Base-by-base conservation (phyloP, 371 early-diverging fungal genomes). In the Lichtheimia hyalospora region DNA sequence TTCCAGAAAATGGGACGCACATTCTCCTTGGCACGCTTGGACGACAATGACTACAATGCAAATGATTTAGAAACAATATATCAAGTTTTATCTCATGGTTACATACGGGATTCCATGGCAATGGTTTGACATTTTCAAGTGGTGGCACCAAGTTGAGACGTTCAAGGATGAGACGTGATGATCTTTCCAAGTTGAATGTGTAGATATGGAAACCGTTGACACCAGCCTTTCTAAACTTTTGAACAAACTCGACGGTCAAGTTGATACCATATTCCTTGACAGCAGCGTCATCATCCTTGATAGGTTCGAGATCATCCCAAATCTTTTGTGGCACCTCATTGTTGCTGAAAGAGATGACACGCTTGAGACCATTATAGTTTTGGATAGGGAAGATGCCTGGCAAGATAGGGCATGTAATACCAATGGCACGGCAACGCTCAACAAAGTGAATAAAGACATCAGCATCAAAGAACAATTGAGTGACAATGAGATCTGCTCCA, bases 1-100 rank as follows among this genome's bases (percentile, higher is more conserved):
- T 89, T 90, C 97, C 98, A 97, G 72, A 97, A 98, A 64, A 97
- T 96, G 16, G 98, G 98, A 18, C 97, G 93, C 43, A 98, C 96
- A 59, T 84, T 93, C 75, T 98, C 97, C 70, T 92, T 92, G 43
- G 89, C 88, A 46, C 96, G 91, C 70, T 93, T 94, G 64, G 85
- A 79, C 25, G 84, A 85, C 56, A 91, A 79, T 7, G 63, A 27
- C 57, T 56, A 44, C 1, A 13, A 39, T n/a, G 10, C 34, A 34
- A 8, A 10, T 34, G 34, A 49, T 18, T 5, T 48, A 18, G 1
- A 46, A 12, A 16, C 46, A 18, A 46, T 16, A 5, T 12, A 21
- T 46, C 3, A n/a, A n/a, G 18, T 2, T 46, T 46, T 5, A 46
- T 46, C 46, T 21, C 16, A 7, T 46, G 18, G 13, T 6, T n/a